Conservation (phyloP, 2,329 filamentous ascomycete genomes). For the Aspergillus latus region DNA sequence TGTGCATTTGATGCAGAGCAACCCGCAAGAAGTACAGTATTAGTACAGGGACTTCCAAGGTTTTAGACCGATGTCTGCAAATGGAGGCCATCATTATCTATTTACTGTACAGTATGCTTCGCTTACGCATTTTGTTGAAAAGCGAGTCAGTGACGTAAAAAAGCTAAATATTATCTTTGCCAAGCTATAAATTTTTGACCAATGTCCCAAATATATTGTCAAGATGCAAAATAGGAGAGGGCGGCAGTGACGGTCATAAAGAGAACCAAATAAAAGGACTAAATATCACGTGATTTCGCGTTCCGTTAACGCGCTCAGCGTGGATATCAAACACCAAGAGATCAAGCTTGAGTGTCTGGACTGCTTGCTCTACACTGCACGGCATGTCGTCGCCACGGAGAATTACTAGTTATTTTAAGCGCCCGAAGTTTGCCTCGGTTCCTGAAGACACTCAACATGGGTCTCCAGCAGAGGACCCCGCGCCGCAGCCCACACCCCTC, state of each 20-base stretch:
- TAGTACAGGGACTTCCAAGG: too few species aligned
- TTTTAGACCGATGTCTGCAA: too few species aligned
- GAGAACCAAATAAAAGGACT: background rate
- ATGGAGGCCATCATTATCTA: too few species aligned
- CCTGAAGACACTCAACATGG: constrained; percentile 5
- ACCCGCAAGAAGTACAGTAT: too few species aligned
- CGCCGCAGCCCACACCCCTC: constrained; percentile 29
- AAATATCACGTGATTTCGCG: constrained; percentile 23
- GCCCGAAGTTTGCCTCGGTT: constrained; percentile 26
- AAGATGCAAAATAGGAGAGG: too few species aligned
- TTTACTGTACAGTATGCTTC: too few species aligned
- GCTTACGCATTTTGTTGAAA: too few species aligned
- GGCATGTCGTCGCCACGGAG: constrained; percentile 31
- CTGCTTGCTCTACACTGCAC: background rate
- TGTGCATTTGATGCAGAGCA: background rate
- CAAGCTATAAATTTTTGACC: too few species aligned
- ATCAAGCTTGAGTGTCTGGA: background rate
- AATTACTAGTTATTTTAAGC: constrained; percentile 51
- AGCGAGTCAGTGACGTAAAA: too few species aligned
- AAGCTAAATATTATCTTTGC: too few species aligned
- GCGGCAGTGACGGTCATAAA: too few species aligned
- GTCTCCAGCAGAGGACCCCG: constrained; percentile 14
- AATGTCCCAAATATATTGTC: too few species aligned
- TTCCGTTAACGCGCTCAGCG: constrained; percentile 14
- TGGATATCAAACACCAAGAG: constrained; percentile 7